Conservation (phyloP, 2,329 filamentous ascomycete genomes). For the Ophioceras dolichostomum region DNA sequence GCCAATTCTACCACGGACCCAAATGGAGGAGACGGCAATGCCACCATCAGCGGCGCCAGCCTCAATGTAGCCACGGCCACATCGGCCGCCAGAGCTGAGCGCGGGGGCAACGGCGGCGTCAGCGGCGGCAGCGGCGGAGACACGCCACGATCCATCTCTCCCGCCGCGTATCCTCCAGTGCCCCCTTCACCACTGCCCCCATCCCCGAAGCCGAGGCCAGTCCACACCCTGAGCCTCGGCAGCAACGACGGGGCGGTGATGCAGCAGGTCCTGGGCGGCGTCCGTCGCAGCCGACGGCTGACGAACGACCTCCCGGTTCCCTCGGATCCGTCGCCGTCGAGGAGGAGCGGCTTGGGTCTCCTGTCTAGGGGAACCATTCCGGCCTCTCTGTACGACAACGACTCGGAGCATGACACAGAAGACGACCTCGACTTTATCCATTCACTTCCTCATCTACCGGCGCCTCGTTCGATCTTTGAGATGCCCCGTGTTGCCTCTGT, state of each 20-base stretch:
- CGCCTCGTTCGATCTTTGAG: slow-evolving; percentile 35
- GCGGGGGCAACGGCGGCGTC: slow-evolving; percentile 2
- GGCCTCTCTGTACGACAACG: slow-evolving; percentile 4
- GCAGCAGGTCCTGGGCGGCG: slow-evolving; percentile 1
- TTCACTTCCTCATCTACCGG: slow-evolving; percentile 9
- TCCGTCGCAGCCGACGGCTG: slow-evolving; percentile 2
- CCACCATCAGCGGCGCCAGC: neutral
- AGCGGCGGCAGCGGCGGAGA: too few species aligned
- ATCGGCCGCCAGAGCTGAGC: slow-evolving; percentile 1
- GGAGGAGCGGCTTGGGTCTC: neutral
- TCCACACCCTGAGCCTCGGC: slow-evolving; percentile 4
- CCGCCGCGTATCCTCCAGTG: neutral
- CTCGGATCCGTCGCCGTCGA: too few species aligned
- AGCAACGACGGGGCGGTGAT: too few species aligned
- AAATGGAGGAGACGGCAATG: too few species aligned
- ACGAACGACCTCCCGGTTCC: slow-evolving; percentile 6
- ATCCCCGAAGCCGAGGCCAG: slow-evolving; percentile 4
- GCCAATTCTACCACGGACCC: too few species aligned
- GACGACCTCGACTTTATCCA: slow-evolving; percentile 7
- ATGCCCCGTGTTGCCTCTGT: slow-evolving; percentile 26
- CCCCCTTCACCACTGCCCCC: slow-evolving; percentile 3
- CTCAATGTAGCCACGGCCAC: neutral
- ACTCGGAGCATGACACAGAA: slow-evolving; percentile 4
- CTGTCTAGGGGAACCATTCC: slow-evolving; percentile 2
- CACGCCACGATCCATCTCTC: too few species aligned